A percentile compares a stretch with the other conserved stretches of the same genome.
These are phyloP conservation scores for Porogramme epimiltina DNA, from an alignment of 1,284 basidiomycete genomes.

Conservation along the genomic window DNA sequence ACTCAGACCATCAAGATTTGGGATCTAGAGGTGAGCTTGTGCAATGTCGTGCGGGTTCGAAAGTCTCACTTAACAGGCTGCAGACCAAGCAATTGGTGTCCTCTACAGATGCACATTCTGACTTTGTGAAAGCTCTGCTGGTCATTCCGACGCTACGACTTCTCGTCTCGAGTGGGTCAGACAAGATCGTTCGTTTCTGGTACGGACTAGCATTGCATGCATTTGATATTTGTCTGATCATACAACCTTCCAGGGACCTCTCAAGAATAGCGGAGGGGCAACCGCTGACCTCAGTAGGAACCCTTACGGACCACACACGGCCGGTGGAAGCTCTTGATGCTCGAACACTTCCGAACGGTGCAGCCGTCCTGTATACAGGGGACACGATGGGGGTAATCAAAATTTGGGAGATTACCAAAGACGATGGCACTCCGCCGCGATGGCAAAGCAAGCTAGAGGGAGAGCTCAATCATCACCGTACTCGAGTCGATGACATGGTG, in stretches of 20 bases:
- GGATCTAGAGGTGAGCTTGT: conserved; percentile 64
- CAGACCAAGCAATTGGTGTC: conserved; percentile 74
- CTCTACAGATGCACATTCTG: conserved; percentile 76
- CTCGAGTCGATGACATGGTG: conserved; percentile 75
- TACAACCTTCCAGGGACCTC: conserved; percentile 54
- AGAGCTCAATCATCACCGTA: conserved; percentile 74
- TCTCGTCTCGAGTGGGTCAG: conserved; percentile 87
- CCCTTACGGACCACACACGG: conserved; percentile 73
- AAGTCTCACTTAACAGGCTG: not conserved
- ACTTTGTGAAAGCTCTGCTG: conserved; percentile 85
- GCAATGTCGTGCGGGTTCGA: too few species aligned
- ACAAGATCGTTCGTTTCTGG: conserved; percentile 90
- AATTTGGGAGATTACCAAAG: conserved; percentile 63
- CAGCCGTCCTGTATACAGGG: conserved; percentile 69
- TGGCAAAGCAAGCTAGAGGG: conserved; percentile 59
- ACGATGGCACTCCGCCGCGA: conserved; percentile 44
- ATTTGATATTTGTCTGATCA: not conserved
- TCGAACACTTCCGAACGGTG: conserved; percentile 42
- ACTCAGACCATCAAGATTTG: conserved; percentile 79
- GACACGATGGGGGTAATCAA: conserved; percentile 88
- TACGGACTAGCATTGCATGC: conserved; percentile 35
- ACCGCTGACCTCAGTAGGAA: conserved; percentile 56
- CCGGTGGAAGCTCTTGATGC: conserved; percentile 69
- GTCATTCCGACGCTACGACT: conserved; percentile 67
- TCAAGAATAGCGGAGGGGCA: conserved; percentile 43